Evolutionary conservation across 495 filamentous ascomycete genomes (phyloP).

Genomic region (Penicillium roqueforti): DNA sequence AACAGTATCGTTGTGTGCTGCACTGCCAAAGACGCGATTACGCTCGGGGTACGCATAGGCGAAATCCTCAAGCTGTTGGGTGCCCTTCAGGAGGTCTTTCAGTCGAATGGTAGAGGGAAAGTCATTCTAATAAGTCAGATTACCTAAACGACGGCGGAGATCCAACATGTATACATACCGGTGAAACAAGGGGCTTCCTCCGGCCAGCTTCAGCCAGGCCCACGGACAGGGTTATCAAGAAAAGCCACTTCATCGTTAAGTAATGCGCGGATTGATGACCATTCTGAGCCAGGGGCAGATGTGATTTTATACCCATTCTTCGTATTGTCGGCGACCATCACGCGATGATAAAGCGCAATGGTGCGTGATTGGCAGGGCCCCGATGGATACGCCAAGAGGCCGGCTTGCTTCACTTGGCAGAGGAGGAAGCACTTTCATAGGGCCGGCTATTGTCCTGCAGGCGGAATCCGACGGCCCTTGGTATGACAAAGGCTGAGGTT

Average conservation of each 20-base stretch:
- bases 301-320: constrained; percentile 6
- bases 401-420: constrained; percentile 13
- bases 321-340: neutral
- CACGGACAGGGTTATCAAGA: constrained; percentile 4
- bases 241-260: constrained; percentile 16
- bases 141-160: neutral
- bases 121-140: constrained; percentile 10
- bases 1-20: constrained; percentile 60
- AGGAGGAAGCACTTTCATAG: constrained; percentile 6
- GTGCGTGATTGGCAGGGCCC: neutral
- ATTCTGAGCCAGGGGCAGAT: neutral
- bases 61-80: constrained; percentile 41
- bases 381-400: constrained; percentile 7
- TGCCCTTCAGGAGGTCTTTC: constrained; percentile 32
- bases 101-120: constrained; percentile 17
- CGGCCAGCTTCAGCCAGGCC: constrained; percentile 6
- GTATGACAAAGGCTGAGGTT: constrained; percentile 14
- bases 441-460: constrained; percentile 8
- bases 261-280: neutral
- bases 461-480: constrained; percentile 21
- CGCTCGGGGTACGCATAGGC: constrained; percentile 43
- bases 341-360: constrained; percentile 8
- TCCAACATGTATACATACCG: constrained; percentile 8
- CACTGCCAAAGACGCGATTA: constrained; percentile 57
- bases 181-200: constrained; percentile 12